These are phyloP conservation scores for Sclerotinia glacialis DNA, from an alignment of 2,329 filamentous ascomycete species.

Conservation along the genomic window DNA sequence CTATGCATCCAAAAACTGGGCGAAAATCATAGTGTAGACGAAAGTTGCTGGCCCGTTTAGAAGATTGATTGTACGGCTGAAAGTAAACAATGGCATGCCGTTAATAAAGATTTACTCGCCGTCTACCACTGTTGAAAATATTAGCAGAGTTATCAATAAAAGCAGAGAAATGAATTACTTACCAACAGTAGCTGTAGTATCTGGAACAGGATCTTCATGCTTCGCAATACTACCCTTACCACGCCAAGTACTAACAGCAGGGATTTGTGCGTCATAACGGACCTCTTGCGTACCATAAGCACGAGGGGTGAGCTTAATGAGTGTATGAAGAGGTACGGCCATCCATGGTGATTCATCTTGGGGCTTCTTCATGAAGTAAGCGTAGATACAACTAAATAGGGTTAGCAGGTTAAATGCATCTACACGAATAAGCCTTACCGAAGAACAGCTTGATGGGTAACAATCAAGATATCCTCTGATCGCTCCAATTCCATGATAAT, in stretches of 20 bases:
- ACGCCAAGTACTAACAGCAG: constrained; percentile 93
- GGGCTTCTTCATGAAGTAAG: constrained; percentile 97
- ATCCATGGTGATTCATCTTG: constrained; percentile 96
- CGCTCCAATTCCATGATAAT: constrained; percentile 99
- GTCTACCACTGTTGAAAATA: neutral
- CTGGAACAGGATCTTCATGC: constrained; percentile 56
- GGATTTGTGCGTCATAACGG: constrained; percentile 84
- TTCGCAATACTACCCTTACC: constrained; percentile 91
- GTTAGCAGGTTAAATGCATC: neutral
- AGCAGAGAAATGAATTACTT: neutral
- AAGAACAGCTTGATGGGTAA: constrained; percentile 94
- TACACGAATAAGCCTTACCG: constrained; percentile 35
- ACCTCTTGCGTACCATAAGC: constrained; percentile 93
- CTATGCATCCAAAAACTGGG: constrained; percentile 16
- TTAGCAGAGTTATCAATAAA: neutral
- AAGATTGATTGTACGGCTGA: neutral
- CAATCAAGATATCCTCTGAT: constrained; percentile 94
- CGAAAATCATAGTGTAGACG: constrained; percentile 5
- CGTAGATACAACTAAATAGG: constrained; percentile 73
- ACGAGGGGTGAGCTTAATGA: constrained; percentile 93
- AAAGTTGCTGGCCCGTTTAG: constrained; percentile 1
- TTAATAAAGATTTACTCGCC: neutral
- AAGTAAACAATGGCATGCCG: neutral
- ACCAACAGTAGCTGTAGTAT: constrained; percentile 12
- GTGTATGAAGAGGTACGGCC: constrained; percentile 92